phyloP scores from a whole-genome alignment of 495 filamentous ascomycete genomes.

The Pseudevernia furfuracea region DNA sequence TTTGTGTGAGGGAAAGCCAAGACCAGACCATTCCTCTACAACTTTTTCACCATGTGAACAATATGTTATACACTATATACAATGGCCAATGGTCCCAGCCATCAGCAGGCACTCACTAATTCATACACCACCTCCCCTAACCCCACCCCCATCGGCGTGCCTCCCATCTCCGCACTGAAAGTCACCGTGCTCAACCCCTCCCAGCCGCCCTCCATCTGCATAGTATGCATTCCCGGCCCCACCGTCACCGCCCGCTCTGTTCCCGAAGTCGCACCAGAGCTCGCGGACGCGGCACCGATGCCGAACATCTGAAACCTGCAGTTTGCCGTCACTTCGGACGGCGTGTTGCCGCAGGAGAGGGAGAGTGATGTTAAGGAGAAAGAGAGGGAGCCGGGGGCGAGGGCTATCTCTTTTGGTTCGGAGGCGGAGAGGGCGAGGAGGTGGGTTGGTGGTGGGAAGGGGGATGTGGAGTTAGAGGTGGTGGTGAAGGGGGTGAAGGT shows the following conservation, averaged over 20 bases:
- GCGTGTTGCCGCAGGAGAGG: constrained; percentile 7
- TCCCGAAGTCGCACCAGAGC: not conserved
- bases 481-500: constrained; percentile 11
- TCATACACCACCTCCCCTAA: constrained; percentile 12
- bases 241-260: not conserved
- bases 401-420: constrained; percentile 14
- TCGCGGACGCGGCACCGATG: not conserved
- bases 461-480: not conserved
- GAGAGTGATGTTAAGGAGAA: constrained; percentile 11
- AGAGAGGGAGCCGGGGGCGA: constrained; percentile 5
- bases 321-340: not conserved
- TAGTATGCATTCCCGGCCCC: not conserved
- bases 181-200: constrained; percentile 6
- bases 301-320: constrained; percentile 3
- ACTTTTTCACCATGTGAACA: not conserved
- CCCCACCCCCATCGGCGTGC: constrained; percentile 6
- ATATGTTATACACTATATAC: constrained; percentile 4
- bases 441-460: not conserved
- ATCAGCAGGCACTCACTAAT: not conserved
- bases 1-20: too few species aligned
- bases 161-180: constrained; percentile 5
- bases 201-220: not conserved
- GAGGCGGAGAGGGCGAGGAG: constrained; percentile 11
- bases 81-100: not conserved
- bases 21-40: too few species aligned